phyloP scores from a whole-genome alignment of 805 yeast species.

The Candida boleticola region DNA sequence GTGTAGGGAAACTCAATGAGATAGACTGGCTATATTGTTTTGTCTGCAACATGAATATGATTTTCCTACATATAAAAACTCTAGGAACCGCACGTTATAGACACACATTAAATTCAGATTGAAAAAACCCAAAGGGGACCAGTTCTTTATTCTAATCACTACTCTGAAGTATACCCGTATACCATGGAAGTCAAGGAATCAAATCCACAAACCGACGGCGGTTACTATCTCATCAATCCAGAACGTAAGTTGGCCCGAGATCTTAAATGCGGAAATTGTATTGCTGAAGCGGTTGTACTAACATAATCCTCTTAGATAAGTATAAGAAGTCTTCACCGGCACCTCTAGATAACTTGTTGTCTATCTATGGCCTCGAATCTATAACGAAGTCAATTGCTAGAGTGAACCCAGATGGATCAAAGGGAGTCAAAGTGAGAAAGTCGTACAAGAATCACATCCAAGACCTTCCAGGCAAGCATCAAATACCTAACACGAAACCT shows the following conservation, averaged over 20 bases:
- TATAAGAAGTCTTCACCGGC: slow-evolving; percentile 56
- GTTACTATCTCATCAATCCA: slow-evolving; percentile 1
- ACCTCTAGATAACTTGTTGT: slow-evolving; percentile 70
- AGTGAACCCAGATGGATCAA: slow-evolving; percentile 81
- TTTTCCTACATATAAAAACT: too few species aligned
- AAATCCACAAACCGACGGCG: not conserved
- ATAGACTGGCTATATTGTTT: too few species aligned
- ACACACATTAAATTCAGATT: too few species aligned
- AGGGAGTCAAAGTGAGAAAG: slow-evolving; percentile 89
- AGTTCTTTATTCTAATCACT: too few species aligned
- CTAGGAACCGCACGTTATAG: too few species aligned
- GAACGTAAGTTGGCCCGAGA: not conserved
- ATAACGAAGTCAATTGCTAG: slow-evolving; percentile 83
- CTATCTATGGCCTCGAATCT: slow-evolving; percentile 62
- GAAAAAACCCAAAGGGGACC: too few species aligned
- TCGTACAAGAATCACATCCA: slow-evolving; percentile 91
- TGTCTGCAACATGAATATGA: too few species aligned
- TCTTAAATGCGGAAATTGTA: too few species aligned
- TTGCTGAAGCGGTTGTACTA: too few species aligned
- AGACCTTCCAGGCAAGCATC: slow-evolving; percentile 80
- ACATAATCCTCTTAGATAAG: slow-evolving; percentile 7
- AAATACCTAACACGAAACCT: slow-evolving; percentile 49
- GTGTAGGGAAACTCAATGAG: too few species aligned
- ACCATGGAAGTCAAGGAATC: not conserved
- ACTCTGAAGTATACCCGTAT: too few species aligned